These are phyloP conservation scores for Hanseniaspora gamundiae DNA, from an alignment of 1,139 yeast genomes.

Conservation along the genomic window DNA sequence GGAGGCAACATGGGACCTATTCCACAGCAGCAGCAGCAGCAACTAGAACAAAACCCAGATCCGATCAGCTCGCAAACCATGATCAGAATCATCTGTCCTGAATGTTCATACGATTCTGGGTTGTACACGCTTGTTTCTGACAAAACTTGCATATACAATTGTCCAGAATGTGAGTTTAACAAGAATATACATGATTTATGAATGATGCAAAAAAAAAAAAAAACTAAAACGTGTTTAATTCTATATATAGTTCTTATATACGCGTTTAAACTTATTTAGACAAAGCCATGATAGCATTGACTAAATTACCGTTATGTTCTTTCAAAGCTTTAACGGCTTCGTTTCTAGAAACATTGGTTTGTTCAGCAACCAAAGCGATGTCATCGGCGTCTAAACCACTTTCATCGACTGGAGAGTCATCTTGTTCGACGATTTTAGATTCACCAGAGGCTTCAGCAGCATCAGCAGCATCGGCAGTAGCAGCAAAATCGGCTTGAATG, in stretches of 20 bases:
- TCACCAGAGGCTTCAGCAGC: slow-evolving; percentile 16
- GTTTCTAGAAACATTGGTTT: slow-evolving; percentile 76
- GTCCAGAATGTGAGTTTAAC: not conserved
- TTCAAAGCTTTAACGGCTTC: slow-evolving; percentile 87
- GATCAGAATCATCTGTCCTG: slow-evolving; percentile 14
- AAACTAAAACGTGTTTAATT: not conserved
- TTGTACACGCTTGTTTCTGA: slow-evolving; percentile 12
- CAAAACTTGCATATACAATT: not conserved
- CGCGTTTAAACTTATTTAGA: slow-evolving; percentile 26
- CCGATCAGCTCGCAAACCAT: slow-evolving; percentile 3
- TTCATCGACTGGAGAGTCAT: slow-evolving; percentile 62
- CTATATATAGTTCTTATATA: not conserved
- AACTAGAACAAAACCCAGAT: slow-evolving; percentile 8
- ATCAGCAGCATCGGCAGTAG: slow-evolving; percentile 48
- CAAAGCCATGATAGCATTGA: slow-evolving; percentile 89
- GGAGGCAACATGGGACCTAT: slow-evolving; percentile 17
- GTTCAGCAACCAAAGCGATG: slow-evolving; percentile 74
- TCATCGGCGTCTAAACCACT: slow-evolving; percentile 72
- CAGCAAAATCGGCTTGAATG: slow-evolving; percentile 84
- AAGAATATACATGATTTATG: not conserved
- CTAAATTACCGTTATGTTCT: slow-evolving; percentile 86
- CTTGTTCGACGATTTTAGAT: slow-evolving; percentile 38
- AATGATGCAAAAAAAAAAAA: not conserved
- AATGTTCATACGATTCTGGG: slow-evolving; percentile 18
- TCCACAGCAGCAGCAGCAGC: slow-evolving; percentile 4